A percentile compares a stretch with the other conserved stretches of the same genome.
Conservation (phyloP, 2,329 filamentous ascomycete species). For the Trichoderma koningiopsis region DNA sequence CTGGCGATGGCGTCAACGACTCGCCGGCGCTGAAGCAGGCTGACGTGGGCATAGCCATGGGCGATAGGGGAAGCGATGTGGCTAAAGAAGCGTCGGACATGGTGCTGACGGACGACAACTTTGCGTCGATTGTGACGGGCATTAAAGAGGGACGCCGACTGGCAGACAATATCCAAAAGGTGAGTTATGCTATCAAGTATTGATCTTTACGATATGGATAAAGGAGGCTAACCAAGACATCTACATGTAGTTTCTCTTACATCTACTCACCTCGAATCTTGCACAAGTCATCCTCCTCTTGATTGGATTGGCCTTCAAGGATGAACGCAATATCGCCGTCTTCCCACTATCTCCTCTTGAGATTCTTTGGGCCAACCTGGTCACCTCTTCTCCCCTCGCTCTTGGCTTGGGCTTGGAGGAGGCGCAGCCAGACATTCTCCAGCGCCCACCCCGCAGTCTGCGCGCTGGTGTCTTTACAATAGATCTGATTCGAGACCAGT, state of each 20-base stretch:
- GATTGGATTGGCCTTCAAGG: conserved; percentile 70
- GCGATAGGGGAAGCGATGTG: conserved; percentile 69
- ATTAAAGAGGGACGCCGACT: conserved; percentile 70
- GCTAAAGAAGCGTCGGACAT: conserved; percentile 84
- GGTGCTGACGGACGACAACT: conserved; percentile 86
- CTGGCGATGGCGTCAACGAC: conserved; percentile 75
- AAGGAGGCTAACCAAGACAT: conserved; percentile 21
- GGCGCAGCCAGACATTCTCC: conserved; percentile 67
- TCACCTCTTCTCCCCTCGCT: conserved; percentile 71
- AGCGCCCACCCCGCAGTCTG: conserved; percentile 64
- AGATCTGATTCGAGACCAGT: conserved; percentile 67
- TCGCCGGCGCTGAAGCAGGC: conserved; percentile 71
- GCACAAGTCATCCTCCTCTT: conserved; percentile 70
- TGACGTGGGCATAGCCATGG: conserved; percentile 77
- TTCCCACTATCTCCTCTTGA: conserved; percentile 73
- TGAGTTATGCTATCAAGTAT: conserved; percentile 34
- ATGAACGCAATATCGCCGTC: conserved; percentile 58
- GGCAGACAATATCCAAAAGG: conserved; percentile 76
- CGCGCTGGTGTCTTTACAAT: conserved; percentile 63
- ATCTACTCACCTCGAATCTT: conserved; percentile 69
- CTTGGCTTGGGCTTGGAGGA: conserved; percentile 73
- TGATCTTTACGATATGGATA: not conserved
- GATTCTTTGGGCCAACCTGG: conserved; percentile 76
- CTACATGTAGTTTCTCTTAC: conserved; percentile 56
- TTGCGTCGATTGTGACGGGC: conserved; percentile 75